Base-by-base conservation (phyloP, 164 flowering plant genomes). In the Litsea cubeba region DNA sequence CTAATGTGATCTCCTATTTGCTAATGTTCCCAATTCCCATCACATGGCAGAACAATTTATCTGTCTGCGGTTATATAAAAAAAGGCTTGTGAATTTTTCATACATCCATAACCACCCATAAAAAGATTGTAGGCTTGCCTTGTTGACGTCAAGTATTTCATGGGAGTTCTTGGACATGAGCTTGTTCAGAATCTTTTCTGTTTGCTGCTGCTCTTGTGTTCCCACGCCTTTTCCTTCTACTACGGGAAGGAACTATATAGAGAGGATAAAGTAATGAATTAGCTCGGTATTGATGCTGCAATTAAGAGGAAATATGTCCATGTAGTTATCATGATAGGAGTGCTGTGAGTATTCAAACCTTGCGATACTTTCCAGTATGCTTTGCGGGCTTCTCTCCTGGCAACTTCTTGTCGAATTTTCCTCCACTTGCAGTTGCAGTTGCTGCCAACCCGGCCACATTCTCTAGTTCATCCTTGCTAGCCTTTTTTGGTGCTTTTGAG, bases 331-430 rank as follows among this genome's bases (percentile, higher is more conserved):
- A 62, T 26, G 35, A 60, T 22, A 75, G 30, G 35, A 63, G 30
- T 3, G 18, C 1, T 20, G 40, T 32, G 22, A 50, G 4, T 65
- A 12, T 70, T 17, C 83, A 67, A 74, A 95, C 99, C 98, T 95
- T 95, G 58, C 97, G 87, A 76, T 82, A 85, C 75, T 93, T 95
- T 65, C 95, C 97, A 20, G 90, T 76, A 77, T 86, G 91, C 76
- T 91, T 90, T 60, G 84, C 83, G 50, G 94, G 88, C 79, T 95
- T 93, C 73, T 95, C 99, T 73, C 97, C 99, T 1, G 87, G 84
- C 69, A 93, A 82, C 81, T 95, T 93, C 85, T 88, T 92, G 83
- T 95, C 99, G 76, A 95, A 95, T 79, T 93, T 95, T 12, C 99
- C 98, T 62, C 94, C 97, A 80, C 97, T 95, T 12, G 98, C 97